Conservation (phyloP, 495 filamentous ascomycete genomes). For the Annulohypoxylon moriforme region DNA sequence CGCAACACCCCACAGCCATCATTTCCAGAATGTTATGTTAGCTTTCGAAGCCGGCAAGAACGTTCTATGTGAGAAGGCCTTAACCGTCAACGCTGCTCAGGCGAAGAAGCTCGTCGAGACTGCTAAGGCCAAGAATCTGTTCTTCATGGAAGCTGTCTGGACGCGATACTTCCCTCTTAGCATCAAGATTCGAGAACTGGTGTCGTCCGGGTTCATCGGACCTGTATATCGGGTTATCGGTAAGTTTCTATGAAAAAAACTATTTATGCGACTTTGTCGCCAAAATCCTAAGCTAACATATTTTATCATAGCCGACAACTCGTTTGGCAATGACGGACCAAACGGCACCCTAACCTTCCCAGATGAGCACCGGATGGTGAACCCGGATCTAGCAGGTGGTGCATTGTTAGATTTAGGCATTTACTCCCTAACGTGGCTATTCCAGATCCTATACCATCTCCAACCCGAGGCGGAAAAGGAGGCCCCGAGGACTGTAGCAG, state of each 20-base stretch:
- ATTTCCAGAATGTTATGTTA: conserved; percentile 91
- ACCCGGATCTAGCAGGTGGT: conserved; percentile 86
- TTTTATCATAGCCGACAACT: conserved; percentile 67
- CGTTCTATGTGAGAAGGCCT: conserved; percentile 92
- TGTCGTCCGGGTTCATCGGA: conserved; percentile 76
- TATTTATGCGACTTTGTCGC: neutral
- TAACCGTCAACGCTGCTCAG: conserved; percentile 90
- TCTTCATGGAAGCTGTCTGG: conserved; percentile 98
- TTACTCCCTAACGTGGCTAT: conserved; percentile 92
- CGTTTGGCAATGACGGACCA: conserved; percentile 54
- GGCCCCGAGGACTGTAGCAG: conserved; percentile 58
- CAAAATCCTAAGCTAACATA: conserved; percentile 20
- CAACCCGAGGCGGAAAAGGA: conserved; percentile 70
- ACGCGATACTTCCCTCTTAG: conserved; percentile 89
- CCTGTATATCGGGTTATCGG: conserved; percentile 78
- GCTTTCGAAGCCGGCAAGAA: conserved; percentile 85
- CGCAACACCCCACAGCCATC: conserved; percentile 94
- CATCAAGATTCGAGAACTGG: conserved; percentile 77
- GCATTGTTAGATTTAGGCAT: conserved; percentile 86
- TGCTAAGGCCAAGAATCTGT: conserved; percentile 82
- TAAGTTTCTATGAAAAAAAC: conserved; percentile 43
- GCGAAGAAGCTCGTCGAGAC: conserved; percentile 77
- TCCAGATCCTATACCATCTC: conserved; percentile 88
- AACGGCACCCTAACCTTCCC: conserved; percentile 59
- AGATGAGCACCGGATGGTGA: conserved; percentile 81